Evolutionary conservation across 495 filamentous ascomycete species (phyloP).

Genomic region (Lentithecium fluviatile): DNA sequence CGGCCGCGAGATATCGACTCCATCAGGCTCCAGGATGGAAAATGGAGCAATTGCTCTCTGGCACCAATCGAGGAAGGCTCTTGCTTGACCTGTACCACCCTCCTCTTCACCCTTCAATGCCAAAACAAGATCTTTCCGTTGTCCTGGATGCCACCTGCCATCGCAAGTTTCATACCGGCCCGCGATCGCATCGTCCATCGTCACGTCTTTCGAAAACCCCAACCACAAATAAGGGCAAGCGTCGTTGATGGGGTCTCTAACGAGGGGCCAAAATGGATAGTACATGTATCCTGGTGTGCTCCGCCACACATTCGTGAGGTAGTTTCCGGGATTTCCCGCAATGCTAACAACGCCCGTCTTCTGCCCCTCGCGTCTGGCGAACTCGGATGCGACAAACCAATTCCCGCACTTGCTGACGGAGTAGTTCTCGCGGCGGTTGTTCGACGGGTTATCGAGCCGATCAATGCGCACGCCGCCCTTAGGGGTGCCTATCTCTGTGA

Average conservation of each 20-base stretch:
- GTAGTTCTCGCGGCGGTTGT: constrained; percentile 12
- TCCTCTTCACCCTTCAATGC: constrained; percentile 18
- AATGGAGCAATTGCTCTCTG: constrained; percentile 23
- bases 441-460: constrained; percentile 4
- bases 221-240: constrained; percentile 20
- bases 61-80: constrained; percentile 18
- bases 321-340: constrained; percentile 16
- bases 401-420: constrained; percentile 4
- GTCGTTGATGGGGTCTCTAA: constrained; percentile 4
- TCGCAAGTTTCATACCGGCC: constrained; percentile 24
- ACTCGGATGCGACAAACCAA: constrained; percentile 24
- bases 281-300: constrained; percentile 12
- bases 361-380: constrained; percentile 6
- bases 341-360: constrained; percentile 13
- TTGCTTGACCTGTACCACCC: constrained; percentile 19
- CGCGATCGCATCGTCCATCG: constrained; percentile 17
- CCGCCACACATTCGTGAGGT: constrained; percentile 15
- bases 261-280: background rate
- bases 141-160: constrained; percentile 30
- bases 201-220: constrained; percentile 10
- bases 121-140: constrained; percentile 16
- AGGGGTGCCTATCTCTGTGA: constrained; percentile 1
- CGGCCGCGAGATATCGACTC: too few species aligned
- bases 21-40: constrained; percentile 1
- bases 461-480: constrained; percentile 11